Percentiles rank a stretch among this genome's conserved stretches.
These are phyloP conservation scores for Gentiana straminea DNA, from an alignment of 257 asterid species.

Conservation along the genomic window DNA sequence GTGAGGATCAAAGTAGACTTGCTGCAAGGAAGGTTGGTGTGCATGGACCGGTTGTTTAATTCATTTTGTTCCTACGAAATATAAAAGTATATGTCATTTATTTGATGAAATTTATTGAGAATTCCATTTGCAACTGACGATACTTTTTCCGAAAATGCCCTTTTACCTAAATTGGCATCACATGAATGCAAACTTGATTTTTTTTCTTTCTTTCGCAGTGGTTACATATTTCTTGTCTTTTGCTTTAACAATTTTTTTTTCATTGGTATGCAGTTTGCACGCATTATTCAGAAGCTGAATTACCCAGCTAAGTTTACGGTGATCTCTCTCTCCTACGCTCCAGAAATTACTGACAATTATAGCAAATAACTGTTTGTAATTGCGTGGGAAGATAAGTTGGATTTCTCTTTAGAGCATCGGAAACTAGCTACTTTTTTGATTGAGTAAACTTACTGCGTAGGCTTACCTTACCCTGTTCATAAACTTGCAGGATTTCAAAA, in stretches of 20 bases:
- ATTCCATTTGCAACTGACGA: not conserved
- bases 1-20: conserved; percentile 21
- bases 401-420: too few relatives aligned
- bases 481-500: conserved; percentile 3
- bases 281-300: conserved; percentile 1
- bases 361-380: not conserved
- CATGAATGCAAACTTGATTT: not conserved
- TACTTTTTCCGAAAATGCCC: not conserved
- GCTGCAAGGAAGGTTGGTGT: conserved; percentile 27
- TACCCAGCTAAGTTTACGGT: conserved; percentile 33
- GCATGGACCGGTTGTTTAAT: too few relatives aligned
- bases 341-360: not conserved
- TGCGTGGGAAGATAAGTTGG: too few relatives aligned
- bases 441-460: not conserved
- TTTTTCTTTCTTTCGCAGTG: not conserved
- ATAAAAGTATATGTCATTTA: too few relatives aligned
- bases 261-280: conserved; percentile 10
- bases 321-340: not conserved
- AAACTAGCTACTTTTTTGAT: too few relatives aligned
- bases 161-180: not conserved
- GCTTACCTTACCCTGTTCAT: not conserved
- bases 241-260: not conserved
- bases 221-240: not conserved
- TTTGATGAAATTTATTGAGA: not conserved
- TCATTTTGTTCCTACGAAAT: too few relatives aligned